These are phyloP conservation scores for Fraxinus quadrangulata DNA, from an alignment of 257 asterid species.

Conservation along the genomic window DNA sequence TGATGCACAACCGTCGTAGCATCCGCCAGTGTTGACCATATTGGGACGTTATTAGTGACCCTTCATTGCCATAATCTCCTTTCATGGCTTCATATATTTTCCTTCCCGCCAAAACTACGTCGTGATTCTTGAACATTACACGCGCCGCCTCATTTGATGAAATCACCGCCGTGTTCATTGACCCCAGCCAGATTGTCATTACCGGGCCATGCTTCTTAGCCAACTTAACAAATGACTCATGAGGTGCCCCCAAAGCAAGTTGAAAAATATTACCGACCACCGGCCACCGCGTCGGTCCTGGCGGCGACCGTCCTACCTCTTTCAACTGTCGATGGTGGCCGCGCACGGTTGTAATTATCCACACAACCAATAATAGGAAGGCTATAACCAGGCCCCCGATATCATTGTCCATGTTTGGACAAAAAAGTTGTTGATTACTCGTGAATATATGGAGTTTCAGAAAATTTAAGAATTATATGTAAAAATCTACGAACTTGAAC, in stretches of 20 bases:
- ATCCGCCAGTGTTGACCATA: slow-evolving; percentile 76
- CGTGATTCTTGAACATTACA: slow-evolving; percentile 69
- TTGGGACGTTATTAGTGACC: slow-evolving; percentile 73
- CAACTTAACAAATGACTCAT: slow-evolving; percentile 45
- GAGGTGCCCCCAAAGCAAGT: slow-evolving; percentile 50
- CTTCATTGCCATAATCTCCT: slow-evolving; percentile 62
- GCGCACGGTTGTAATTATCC: slow-evolving; percentile 27
- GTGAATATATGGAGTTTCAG: neutral
- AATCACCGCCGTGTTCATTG: slow-evolving; percentile 64
- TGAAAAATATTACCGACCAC: slow-evolving; percentile 62
- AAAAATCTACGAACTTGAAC: slow-evolving; percentile 2
- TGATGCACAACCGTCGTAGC: slow-evolving; percentile 55
- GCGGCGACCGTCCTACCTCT: slow-evolving; percentile 45
- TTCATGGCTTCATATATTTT: slow-evolving; percentile 71
- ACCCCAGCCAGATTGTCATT: slow-evolving; percentile 68
- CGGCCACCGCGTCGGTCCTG: slow-evolving; percentile 77
- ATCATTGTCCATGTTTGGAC: slow-evolving; percentile 39
- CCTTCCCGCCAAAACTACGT: slow-evolving; percentile 59
- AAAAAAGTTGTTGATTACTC: neutral
- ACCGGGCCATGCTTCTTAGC: slow-evolving; percentile 57
- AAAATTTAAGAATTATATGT: neutral
- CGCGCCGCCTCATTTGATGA: slow-evolving; percentile 63
- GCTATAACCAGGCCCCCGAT: slow-evolving; percentile 29
- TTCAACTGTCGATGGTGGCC: slow-evolving; percentile 15
- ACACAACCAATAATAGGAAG: slow-evolving; percentile 39